Evolutionary conservation across 352 stramenopile genomes (phyloP).

Genomic region (Phytophthora niederhauseri): DNA sequence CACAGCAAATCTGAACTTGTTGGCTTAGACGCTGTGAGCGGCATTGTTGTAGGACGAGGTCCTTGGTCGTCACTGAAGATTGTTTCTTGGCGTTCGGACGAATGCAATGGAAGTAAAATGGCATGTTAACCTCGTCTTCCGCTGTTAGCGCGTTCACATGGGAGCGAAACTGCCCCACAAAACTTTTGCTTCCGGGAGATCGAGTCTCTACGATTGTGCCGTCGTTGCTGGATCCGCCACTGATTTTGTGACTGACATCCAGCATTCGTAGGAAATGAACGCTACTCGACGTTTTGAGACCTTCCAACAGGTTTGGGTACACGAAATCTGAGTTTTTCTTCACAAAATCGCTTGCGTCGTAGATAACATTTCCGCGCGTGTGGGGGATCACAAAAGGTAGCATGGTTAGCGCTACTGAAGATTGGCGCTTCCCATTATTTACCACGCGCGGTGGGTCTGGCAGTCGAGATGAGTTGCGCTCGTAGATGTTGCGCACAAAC

Average conservation of each 20-base stretch:
- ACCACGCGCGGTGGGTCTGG: conserved; percentile 28
- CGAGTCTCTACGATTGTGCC: conserved; percentile 4
- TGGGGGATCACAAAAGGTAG: conserved; percentile 61
- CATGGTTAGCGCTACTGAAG: conserved; percentile 6
- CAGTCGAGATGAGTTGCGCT: conserved; percentile 45
- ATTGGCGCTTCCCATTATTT: conserved; percentile 10
- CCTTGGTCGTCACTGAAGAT: conserved; percentile 30
- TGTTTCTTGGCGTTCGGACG: conserved; percentile 44
- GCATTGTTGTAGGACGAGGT: conserved; percentile 42
- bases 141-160: conserved; percentile 37
- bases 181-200: conserved; percentile 31
- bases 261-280: conserved; percentile 40
- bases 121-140: conserved; percentile 28
- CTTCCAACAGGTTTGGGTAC: conserved; percentile 41
- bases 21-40: conserved; percentile 38
- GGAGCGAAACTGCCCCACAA: conserved; percentile 51
- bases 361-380: conserved; percentile 49
- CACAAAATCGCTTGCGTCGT: conserved; percentile 70
- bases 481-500: conserved; percentile 69
- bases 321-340: conserved; percentile 75
- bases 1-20: conserved; percentile 40
- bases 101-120: conserved; percentile 63
- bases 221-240: not conserved
- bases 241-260: conserved; percentile 1
- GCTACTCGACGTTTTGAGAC: conserved; percentile 38